Evolutionary conservation across 768 basidiomycete genomes (phyloP).

Genomic region (Chalciporus chontae): DNA sequence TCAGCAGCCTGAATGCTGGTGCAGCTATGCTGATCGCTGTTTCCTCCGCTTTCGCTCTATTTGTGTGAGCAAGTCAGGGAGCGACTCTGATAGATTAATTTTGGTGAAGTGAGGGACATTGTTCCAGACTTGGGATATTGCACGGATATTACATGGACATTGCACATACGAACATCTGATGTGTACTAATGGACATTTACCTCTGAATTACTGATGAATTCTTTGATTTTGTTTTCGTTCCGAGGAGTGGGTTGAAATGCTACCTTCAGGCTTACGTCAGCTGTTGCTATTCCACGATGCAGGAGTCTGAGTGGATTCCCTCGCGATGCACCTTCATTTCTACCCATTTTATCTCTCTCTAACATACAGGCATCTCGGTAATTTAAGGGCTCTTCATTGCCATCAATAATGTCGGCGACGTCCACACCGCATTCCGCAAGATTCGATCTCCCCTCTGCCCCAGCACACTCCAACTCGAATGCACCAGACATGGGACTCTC

Average conservation of each 20-base stretch:
- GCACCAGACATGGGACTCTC: constrained; percentile 61
- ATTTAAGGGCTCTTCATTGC: neutral
- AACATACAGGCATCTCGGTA: neutral
- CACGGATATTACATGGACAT: neutral
- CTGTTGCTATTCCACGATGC: neutral
- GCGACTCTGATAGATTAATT: neutral
- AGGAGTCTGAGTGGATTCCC: neutral
- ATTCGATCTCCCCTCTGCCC: constrained; percentile 38
- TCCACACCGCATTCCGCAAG: constrained; percentile 28
- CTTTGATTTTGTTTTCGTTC: neutral
- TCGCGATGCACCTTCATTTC: neutral
- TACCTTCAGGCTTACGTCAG: constrained; percentile 20
- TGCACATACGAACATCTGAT: neutral
- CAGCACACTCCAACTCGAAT: constrained; percentile 14
- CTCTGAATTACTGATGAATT: neutral
- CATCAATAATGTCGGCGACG: constrained; percentile 25
- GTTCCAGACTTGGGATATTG: too few relatives aligned
- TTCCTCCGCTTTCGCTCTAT: constrained; percentile 33
- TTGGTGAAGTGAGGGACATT: neutral
- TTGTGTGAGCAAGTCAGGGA: constrained; percentile 27
- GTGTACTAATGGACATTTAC: constrained; percentile 3
- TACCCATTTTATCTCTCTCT: neutral
- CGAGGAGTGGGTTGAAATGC: neutral
- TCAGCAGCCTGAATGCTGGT: constrained; percentile 22
- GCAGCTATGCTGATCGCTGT: constrained; percentile 29